Conservation (phyloP, 2,329 filamentous ascomycete genomes). For the Magnaporthiopsis incrustans region DNA sequence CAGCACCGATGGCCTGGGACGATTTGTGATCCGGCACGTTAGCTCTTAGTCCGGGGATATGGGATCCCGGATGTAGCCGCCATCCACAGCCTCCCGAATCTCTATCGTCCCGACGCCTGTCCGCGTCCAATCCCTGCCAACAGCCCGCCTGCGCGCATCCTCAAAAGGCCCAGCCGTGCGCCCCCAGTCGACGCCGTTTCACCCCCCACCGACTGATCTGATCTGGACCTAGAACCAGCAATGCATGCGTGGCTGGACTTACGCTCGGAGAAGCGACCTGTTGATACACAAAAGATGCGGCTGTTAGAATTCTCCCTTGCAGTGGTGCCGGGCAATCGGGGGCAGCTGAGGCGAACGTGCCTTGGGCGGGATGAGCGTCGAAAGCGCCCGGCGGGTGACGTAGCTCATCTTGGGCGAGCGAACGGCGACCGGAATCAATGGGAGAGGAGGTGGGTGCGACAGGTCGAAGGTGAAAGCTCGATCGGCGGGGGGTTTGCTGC, state of each 20-base stretch:
- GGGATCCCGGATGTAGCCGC: no score
- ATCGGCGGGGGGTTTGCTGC: conserved; percentile 23
- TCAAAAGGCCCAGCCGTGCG: not conserved
- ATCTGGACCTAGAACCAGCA: not conserved
- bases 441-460: conserved; percentile 4
- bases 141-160: not conserved
- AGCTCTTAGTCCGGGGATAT: not conserved
- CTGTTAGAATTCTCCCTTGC: not conserved
- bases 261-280: conserved; percentile 80
- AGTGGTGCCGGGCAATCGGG: no score
- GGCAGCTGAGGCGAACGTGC: conserved; percentile 40
- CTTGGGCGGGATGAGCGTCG: conserved; percentile 98
- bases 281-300: not conserved
- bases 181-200: no score
- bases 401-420: conserved; percentile 71
- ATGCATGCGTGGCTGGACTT: conserved; percentile 33
- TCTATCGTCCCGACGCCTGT: not conserved
- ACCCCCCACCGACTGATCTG: not conserved
- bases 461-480: conserved; percentile 12
- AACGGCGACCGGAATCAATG: conserved; percentile 14
- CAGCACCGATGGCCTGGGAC: conserved; percentile 80
- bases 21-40: not conserved
- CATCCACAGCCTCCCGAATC: no score
- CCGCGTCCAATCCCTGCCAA: not conserved
- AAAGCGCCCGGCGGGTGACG: conserved; percentile 83